These are phyloP conservation scores for Zygnema cylindricum DNA, from an alignment of 139 green algal species.

Conservation along the genomic window DNA sequence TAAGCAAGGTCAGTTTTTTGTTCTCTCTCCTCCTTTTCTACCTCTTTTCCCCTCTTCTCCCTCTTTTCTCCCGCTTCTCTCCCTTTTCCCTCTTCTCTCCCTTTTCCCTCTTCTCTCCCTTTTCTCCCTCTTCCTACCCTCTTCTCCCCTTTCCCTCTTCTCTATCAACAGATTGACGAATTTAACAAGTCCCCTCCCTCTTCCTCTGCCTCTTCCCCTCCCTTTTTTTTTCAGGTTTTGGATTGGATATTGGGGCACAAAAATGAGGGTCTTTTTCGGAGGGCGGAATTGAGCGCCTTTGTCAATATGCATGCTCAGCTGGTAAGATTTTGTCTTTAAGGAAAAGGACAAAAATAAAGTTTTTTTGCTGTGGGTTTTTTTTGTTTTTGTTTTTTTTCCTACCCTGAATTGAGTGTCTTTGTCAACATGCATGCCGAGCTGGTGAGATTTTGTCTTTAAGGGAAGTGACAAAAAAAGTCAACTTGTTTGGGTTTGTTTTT, in stretches of 20 bases:
- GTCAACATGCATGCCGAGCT: constrained; percentile 61
- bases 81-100: not conserved
- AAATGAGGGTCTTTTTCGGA: constrained; percentile 45
- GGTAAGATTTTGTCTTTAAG: constrained; percentile 34
- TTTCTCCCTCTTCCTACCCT: not conserved
- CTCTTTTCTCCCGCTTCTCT: no score
- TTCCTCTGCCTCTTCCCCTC: no score
- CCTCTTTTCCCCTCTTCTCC: not conserved
- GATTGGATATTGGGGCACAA: constrained; percentile 59
- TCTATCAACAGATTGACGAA: no score
- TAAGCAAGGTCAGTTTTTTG: constrained; percentile 60
- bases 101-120: not conserved
- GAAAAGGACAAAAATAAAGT: no score
- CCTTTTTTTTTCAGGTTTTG: constrained; percentile 55
- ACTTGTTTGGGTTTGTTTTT: no score
- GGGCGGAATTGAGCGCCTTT: constrained; percentile 61
- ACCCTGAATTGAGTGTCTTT: constrained; percentile 61
- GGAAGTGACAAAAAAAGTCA: no score
- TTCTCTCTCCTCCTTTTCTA: constrained; percentile 25
- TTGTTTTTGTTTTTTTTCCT: constrained; percentile 42
- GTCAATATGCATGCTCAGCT: constrained; percentile 61
- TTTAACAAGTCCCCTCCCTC: no score
- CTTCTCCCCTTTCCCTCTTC: no score
- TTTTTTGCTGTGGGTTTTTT: no score
- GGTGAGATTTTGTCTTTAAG: constrained; percentile 37